Evolutionary conservation across 2,329 filamentous ascomycete genomes (phyloP), one percentile per base, ranked within the genome.

Genomic region (Phaeosphaeria sp.): DNA sequence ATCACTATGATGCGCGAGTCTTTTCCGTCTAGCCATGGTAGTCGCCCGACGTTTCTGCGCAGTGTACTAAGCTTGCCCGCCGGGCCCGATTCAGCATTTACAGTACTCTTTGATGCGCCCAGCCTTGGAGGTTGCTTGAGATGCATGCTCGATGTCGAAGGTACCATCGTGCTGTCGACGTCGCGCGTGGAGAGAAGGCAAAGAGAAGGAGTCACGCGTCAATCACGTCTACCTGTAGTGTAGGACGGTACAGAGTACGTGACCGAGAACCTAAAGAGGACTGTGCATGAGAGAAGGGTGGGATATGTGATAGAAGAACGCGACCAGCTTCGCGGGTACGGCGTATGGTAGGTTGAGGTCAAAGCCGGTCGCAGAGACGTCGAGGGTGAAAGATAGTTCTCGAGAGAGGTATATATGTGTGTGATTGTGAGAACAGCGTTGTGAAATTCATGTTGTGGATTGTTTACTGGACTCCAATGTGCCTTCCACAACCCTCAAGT

Each of bases 21-120:
- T 13, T 65, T 72, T 17, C 61, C 63, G 46, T 72, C 70, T 7
- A 76, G 64, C 73, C 73, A 76, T 17, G 72, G 73, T 20, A 75
- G 66, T 47, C 52, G 68, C 21, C 62, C 73, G 0, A 52, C 27
- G 5, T 59, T 64, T 20, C 51, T 59, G 5, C 59, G 58, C 13
- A 59, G 56, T 17, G 58, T 23, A 46, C 64, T 42, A 50, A 59
- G 71, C 18, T 43, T 63, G 46, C 17, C 47, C 9, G 55, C 49
- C 48, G 48, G 22, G 3, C n/a, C 42, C 13, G 50, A 17, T 1
- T 21, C 7, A 18, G 21, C 41, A 30, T 20, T 27, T 1, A 21
- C 7, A 18, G 21, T 33, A 30, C 23, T 27, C 20, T 46, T 63
- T 18, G 15, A 17, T 39, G 36, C 36, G 36, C 15, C 15, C 36